phyloP scores from a whole-genome alignment of 192 early-diverging fungal species.

The Podila verticillata region DNA sequence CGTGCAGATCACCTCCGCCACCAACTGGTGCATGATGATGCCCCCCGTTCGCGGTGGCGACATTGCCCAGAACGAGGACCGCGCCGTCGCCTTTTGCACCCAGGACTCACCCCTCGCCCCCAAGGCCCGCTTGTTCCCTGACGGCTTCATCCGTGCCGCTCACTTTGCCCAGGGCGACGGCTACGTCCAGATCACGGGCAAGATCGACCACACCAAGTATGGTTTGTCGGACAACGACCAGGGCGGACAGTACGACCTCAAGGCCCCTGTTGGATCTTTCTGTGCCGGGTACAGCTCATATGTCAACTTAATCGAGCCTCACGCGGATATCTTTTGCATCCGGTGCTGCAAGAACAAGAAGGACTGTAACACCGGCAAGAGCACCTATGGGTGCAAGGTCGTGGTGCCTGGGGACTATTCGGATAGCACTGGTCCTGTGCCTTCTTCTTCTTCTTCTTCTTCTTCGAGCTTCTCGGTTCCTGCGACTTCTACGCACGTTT shows the following conservation, averaged over 20 bases:
- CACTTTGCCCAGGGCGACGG: constrained; percentile 50
- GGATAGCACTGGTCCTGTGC: constrained; percentile 16
- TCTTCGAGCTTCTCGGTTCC: background rate
- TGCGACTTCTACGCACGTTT: background rate
- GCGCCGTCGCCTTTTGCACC: constrained; percentile 58
- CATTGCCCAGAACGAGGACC: constrained; percentile 55
- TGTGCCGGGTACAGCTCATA: constrained; percentile 58
- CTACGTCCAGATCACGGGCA: constrained; percentile 65
- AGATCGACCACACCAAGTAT: constrained; percentile 52
- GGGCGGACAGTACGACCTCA: constrained; percentile 63
- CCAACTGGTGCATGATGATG: constrained; percentile 53
- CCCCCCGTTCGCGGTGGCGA: constrained; percentile 44
- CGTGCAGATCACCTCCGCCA: constrained; percentile 21
- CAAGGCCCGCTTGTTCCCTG: constrained; percentile 51
- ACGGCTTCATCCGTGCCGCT: constrained; percentile 58
- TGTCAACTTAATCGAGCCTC: constrained; percentile 63
- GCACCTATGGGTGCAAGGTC: constrained; percentile 52
- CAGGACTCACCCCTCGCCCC: constrained; percentile 33
- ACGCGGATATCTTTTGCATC: constrained; percentile 55
- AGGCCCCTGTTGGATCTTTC: constrained; percentile 50
- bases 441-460: constrained; percentile 3
- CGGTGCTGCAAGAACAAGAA: constrained; percentile 55
- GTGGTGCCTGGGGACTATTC: constrained; percentile 61
- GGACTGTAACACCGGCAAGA: constrained; percentile 57
- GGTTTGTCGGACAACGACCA: constrained; percentile 36